phyloP scores from a whole-genome alignment of 1,284 basidiomycete genomes.

The Puccinia coronata region DNA sequence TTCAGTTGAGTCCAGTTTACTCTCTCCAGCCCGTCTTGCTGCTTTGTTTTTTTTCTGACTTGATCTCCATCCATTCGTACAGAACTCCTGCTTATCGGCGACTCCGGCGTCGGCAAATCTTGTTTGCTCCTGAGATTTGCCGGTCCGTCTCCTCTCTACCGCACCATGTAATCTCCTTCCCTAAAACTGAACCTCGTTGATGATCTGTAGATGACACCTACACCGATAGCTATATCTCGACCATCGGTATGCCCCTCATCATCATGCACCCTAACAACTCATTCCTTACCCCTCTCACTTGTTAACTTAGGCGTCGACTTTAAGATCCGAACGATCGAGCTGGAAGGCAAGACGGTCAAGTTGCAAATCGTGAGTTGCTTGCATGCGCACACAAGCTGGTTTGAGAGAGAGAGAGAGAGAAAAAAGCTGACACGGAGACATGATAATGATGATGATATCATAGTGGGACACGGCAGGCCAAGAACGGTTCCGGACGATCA shows the following conservation, averaged over 20 bases:
- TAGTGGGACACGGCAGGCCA: conserved; percentile 99
- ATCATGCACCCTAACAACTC: conserved; percentile 6
- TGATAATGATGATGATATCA: conserved; percentile 8
- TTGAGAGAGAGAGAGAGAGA: too few relatives aligned
- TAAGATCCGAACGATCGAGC: conserved; percentile 99
- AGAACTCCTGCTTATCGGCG: conserved; percentile 69
- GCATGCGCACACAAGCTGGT: conserved; percentile 53
- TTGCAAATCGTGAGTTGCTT: conserved; percentile 87
- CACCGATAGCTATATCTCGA: conserved; percentile 62
- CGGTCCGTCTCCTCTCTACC: conserved; percentile 26
- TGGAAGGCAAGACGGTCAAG: conserved; percentile 99
- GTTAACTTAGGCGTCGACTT: conserved; percentile 72
- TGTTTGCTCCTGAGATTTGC: conserved; percentile 64
- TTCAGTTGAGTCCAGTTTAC: conserved; percentile 15
- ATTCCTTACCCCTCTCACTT: not conserved
- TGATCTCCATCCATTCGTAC: not conserved
- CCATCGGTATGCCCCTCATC: conserved; percentile 52
- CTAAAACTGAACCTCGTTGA: too few relatives aligned
- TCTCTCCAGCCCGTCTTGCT: not conserved
- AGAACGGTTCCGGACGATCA: conserved; percentile 96
- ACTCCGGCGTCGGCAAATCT: conserved; percentile 91
- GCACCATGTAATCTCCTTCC: too few relatives aligned
- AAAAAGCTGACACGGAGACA: too few relatives aligned
- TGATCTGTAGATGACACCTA: conserved; percentile 61
- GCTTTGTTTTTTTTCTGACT: not conserved